These are phyloP conservation scores for Backusella psychrophila DNA, from an alignment of 192 early-diverging fungal genomes.

Conservation along the genomic window DNA sequence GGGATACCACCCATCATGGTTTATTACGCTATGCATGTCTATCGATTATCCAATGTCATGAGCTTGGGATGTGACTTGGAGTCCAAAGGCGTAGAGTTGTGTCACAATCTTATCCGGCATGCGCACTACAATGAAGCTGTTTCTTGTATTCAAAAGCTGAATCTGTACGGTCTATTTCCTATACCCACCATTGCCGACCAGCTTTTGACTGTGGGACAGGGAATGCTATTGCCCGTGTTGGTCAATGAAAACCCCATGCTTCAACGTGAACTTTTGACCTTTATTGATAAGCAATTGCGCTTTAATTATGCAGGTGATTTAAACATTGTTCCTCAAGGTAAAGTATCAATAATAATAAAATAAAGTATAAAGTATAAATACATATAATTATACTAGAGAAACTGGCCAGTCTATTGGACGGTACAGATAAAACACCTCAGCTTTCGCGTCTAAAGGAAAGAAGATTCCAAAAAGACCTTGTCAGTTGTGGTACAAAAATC, in stretches of 20 bases:
- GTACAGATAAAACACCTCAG: not conserved
- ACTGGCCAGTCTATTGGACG: not conserved
- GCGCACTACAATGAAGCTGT: conserved; percentile 23
- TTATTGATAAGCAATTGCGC: conserved; percentile 25
- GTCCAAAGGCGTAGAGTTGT: conserved; percentile 6
- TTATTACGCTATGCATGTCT: conserved; percentile 23
- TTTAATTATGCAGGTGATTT: conserved; percentile 29
- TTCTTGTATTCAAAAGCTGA: conserved; percentile 14
- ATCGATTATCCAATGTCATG: conserved; percentile 1
- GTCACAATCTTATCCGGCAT: conserved; percentile 13
- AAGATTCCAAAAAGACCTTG: conserved; percentile 32
- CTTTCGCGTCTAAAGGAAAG: conserved; percentile 20
- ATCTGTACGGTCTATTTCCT: conserved; percentile 14
- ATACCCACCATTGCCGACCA: conserved; percentile 13
- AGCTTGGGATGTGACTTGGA: conserved; percentile 12
- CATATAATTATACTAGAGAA: not conserved
- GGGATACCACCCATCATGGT: conserved; percentile 12
- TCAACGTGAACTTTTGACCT: conserved; percentile 1
- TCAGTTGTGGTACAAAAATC: conserved; percentile 18
- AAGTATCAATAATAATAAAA: not conserved
- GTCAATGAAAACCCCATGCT: not conserved
- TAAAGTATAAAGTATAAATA: not conserved
- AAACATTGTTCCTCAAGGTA: conserved; percentile 25
- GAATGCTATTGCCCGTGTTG: conserved; percentile 1
- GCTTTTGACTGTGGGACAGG: conserved; percentile 8